Evolutionary conservation across 2,329 filamentous ascomycete species (phyloP), one percentile per base, ranked within the genome.

Genomic region (Botrytis galanthina): DNA sequence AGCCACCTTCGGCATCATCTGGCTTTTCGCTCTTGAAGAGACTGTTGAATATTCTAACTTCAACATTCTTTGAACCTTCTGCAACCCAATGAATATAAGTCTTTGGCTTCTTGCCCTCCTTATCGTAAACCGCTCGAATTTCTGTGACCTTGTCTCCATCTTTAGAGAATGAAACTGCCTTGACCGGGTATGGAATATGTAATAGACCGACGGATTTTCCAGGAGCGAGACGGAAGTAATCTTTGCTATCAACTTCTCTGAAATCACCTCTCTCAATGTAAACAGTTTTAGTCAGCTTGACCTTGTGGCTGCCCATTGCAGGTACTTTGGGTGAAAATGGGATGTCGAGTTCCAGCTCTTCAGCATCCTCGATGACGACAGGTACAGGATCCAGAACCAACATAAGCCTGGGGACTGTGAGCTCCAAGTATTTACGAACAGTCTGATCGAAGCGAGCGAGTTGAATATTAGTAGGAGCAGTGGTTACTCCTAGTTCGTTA

Each of bases 1-100:
- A 98, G 3, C 94, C 94, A 26, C 92, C 93, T 66, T 91, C 90
- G 4, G 91, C 90, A 18, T 90, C 88, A 57, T 91, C 90, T 3
- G 95, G 95, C 79, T 96, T 92, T 66, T 95, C 91, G 6, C 91
- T 93, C 82, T 94, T 94, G 88, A 98, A 98, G 0, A 98, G 87
- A 4, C 90, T 86, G 81, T 94, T 93, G 84, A 96, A 91, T 66
- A 96, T 86, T 74, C 95, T 92, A 60, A 90, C 92, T 82, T 95
- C 92, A 20, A 91, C 91, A 77, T 90, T 89, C 22, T 86, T 86
- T 0, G 91, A 88, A 1, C 89, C 91, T 57, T 90, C 89, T 8
- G 90, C 89, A 9, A 97, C 93, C 95, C 95, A 98, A 81, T 97
- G 94, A 81, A 98, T 97, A 80, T 90, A 93, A 1, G 94, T 91